These are phyloP conservation scores for Rhizopogon parksii DNA, from an alignment of 1,284 basidiomycete species.

Conservation along the genomic window DNA sequence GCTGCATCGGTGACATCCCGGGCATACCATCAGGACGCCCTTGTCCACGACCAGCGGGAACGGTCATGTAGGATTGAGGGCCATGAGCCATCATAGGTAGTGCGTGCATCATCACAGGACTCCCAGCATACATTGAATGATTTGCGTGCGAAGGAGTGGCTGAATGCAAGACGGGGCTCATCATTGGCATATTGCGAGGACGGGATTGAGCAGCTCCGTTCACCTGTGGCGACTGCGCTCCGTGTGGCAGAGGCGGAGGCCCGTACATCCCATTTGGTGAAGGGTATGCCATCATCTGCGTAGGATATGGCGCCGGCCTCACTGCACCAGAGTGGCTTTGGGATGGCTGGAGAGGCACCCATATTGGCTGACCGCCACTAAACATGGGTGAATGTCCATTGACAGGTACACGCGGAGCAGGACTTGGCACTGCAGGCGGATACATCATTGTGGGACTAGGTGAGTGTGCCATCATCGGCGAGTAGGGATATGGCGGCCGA, in stretches of 20 bases:
- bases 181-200: constrained; percentile 41
- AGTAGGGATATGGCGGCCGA: constrained; percentile 48
- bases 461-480: constrained; percentile 64
- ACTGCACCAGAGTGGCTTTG: constrained; percentile 48
- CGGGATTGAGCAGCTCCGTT: constrained; percentile 42
- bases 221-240: constrained; percentile 34
- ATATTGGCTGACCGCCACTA: constrained; percentile 45
- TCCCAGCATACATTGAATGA: constrained; percentile 51
- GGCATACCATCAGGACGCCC: constrained; percentile 24
- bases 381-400: constrained; percentile 57
- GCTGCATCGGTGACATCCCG: constrained; percentile 21
- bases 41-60: constrained; percentile 24
- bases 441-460: constrained; percentile 59
- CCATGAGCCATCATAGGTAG: constrained; percentile 31
- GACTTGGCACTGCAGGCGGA: constrained; percentile 51
- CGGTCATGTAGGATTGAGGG: constrained; percentile 24
- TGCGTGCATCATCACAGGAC: constrained; percentile 62
- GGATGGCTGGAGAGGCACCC: constrained; percentile 49
- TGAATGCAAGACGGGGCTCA: constrained; percentile 64
- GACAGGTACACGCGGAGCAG: constrained; percentile 54
- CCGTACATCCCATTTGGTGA: constrained; percentile 48
- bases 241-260: constrained; percentile 32
- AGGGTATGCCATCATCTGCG: constrained; percentile 58
- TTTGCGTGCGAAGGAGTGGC: constrained; percentile 33
- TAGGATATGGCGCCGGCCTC: constrained; percentile 57